Conservation (phyloP, 352 stramenopile species). For the Globisporangium rhizosaccharum region DNA sequence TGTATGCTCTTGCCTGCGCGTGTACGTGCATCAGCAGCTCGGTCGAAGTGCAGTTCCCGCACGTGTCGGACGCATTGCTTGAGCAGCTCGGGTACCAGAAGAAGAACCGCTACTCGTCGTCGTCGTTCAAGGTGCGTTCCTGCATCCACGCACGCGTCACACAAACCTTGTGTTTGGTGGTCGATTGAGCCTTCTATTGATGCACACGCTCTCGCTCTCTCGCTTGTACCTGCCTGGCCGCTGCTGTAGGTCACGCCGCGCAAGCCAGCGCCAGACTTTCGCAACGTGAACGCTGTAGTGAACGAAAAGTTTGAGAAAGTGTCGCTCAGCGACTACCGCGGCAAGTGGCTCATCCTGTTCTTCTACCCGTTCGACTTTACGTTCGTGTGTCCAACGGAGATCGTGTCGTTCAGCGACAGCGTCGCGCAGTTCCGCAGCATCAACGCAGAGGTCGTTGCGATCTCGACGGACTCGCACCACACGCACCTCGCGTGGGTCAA, state of each 20-base stretch:
- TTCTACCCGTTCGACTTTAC: conserved; percentile 89
- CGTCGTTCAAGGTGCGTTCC: conserved; percentile 48
- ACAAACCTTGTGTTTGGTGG: too few relatives aligned
- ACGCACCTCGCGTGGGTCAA: conserved; percentile 82
- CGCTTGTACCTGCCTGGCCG: background rate
- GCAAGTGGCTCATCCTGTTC: conserved; percentile 83
- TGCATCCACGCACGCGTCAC: background rate
- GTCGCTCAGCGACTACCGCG: conserved; percentile 65
- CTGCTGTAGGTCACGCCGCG: conserved; percentile 48
- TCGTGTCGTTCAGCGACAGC: conserved; percentile 76
- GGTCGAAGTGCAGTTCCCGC: conserved; percentile 73
- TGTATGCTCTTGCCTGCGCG: background rate
- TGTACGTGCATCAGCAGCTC: conserved; percentile 12
- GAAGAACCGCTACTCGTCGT: conserved; percentile 75
- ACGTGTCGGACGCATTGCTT: conserved; percentile 68
- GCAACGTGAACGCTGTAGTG: conserved; percentile 73
- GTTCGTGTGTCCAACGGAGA: conserved; percentile 84
- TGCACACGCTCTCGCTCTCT: too few relatives aligned
- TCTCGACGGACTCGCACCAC: conserved; percentile 83
- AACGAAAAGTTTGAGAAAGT: conserved; percentile 79
- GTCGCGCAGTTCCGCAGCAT: conserved; percentile 67
- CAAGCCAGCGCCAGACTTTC: conserved; percentile 64
- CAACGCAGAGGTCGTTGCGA: conserved; percentile 71
- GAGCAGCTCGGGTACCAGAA: conserved; percentile 77
- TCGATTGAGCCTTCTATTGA: background rate